Percentiles rank a stretch among this genome's conserved stretches.
These are phyloP conservation scores for Yarrowia divulgata DNA, from an alignment of 805 yeast species.

Conservation along the genomic window DNA sequence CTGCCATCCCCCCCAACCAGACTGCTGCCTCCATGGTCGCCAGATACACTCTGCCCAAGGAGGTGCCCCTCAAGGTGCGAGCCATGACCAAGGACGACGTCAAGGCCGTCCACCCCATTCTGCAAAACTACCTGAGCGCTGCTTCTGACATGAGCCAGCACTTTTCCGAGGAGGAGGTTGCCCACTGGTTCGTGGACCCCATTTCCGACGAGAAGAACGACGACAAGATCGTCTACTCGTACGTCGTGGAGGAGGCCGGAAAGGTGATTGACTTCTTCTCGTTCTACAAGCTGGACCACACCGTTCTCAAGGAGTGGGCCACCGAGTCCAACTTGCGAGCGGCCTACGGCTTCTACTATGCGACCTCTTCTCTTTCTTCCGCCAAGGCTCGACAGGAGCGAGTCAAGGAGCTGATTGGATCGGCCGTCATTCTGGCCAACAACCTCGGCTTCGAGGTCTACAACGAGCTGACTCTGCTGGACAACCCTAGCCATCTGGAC, in stretches of 20 bases:
- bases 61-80: conserved; percentile 60
- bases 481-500: conserved; percentile 81
- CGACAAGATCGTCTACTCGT: conserved; percentile 70
- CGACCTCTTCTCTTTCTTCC: conserved; percentile 67
- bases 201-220: conserved; percentile 56
- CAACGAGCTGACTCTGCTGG: conserved; percentile 91
- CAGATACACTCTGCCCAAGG: conserved; percentile 62
- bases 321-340: conserved; percentile 74
- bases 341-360: conserved; percentile 91
- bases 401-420: conserved; percentile 66
- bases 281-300: conserved; percentile 86
- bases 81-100: conserved; percentile 66
- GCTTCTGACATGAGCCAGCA: conserved; percentile 77
- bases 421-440: conserved; percentile 79
- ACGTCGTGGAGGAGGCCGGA: conserved; percentile 66
- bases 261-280: conserved; percentile 87
- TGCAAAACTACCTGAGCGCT: conserved; percentile 63
- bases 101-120: conserved; percentile 65
- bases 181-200: conserved; percentile 74
- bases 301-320: conserved; percentile 67
- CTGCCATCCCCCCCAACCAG: conserved; percentile 73
- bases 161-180: conserved; percentile 71
- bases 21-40: conserved; percentile 74
- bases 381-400: conserved; percentile 55
- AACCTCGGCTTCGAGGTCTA: conserved; percentile 80